Evolutionary conservation across 1,284 basidiomycete genomes (phyloP).

Genomic region (Trichosporon sp.): DNA sequence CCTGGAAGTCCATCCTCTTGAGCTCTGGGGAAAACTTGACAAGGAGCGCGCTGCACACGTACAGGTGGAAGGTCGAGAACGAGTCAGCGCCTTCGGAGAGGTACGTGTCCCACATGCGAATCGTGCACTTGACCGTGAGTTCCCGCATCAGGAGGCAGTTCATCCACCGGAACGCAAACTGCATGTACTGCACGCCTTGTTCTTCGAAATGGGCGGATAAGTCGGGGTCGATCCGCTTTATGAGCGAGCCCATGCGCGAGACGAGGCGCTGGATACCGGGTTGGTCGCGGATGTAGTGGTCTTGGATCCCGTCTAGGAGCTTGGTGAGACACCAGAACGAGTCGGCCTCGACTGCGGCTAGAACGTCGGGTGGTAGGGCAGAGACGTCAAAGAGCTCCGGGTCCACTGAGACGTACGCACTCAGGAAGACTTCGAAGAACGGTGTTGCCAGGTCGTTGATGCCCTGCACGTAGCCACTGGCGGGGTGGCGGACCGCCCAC

Average conservation of each 20-base stretch:
- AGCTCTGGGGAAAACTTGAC: constrained; percentile 86
- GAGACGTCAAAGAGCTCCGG: constrained; percentile 79
- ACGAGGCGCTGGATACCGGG: constrained; percentile 91
- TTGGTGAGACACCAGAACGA: constrained; percentile 95
- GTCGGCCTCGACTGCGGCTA: constrained; percentile 86
- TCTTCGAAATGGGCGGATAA: constrained; percentile 73
- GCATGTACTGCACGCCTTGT: constrained; percentile 95
- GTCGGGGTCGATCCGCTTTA: constrained; percentile 83
- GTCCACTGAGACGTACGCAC: constrained; percentile 55
- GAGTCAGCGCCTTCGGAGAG: constrained; percentile 81
- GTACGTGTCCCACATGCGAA: constrained; percentile 98
- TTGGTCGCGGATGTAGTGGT: constrained; percentile 92
- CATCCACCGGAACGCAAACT: constrained; percentile 98
- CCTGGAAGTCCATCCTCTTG: constrained; percentile 95
- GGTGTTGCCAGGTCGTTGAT: constrained; percentile 96
- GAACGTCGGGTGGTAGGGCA: constrained; percentile 61
- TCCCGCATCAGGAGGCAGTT: constrained; percentile 95
- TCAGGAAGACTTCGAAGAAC: constrained; percentile 86
- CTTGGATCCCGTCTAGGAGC: constrained; percentile 89
- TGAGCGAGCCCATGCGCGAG: constrained; percentile 82
- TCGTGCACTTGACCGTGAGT: constrained; percentile 87
- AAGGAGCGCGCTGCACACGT: constrained; percentile 91
- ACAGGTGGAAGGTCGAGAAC: constrained; percentile 93
- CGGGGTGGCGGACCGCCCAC: constrained; percentile 95
- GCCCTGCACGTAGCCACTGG: constrained; percentile 93